Evolutionary conservation across 1,284 basidiomycete genomes (phyloP), one percentile per base, ranked within the genome.

Genomic region (Ganoderma lingzhi): DNA sequence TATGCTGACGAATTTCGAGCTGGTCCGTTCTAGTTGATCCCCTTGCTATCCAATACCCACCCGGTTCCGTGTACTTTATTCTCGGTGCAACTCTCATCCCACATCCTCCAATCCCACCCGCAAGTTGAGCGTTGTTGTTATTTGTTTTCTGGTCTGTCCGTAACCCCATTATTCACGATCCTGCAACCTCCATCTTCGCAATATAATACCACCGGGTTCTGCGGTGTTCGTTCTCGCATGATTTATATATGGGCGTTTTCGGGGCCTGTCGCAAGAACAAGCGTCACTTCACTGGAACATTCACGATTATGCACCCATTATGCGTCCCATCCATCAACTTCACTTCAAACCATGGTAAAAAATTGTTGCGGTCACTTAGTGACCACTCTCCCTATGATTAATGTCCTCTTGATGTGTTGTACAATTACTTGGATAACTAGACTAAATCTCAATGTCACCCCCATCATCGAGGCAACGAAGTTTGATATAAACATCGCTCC

Each of bases 401-500:
- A 30, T 15, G 37, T 56, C 51, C 53, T n/a, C 17, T 42, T 56
- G 32, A 42, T 58, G 45, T 66, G 64, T 68, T 62, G 63, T 71
- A 69, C 71, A 70, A 65, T 63, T 63, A 65, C 44, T 61, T 30
- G 65, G 55, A 58, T 32, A 80, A 32, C 32, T 62, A 62, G 56
- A 61, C 63, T 68, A 69, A 62, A 84, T 78, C 68, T 81, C 76
- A 32, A 81, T 84, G 74, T 91, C 89, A 15, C 87, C 88, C 39
- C 88, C 89, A 78, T 89, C 86, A 72, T 93, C 90, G 61, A 94
- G 82, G 74, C 90, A 91, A 69, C 92, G 84, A 44, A 94, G 81
- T 76, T 91, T 93, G 56, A 95, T 80, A 75, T 93, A 92, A 8
- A 93, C 91, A 75, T 96, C 94, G 45, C 90, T 92, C 0, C 92